Percentiles rank a stretch among this genome's conserved stretches.
Evolutionary conservation across 192 early-diverging fungal species (phyloP).

Genomic region (Umbelopsis ramanniana): DNA sequence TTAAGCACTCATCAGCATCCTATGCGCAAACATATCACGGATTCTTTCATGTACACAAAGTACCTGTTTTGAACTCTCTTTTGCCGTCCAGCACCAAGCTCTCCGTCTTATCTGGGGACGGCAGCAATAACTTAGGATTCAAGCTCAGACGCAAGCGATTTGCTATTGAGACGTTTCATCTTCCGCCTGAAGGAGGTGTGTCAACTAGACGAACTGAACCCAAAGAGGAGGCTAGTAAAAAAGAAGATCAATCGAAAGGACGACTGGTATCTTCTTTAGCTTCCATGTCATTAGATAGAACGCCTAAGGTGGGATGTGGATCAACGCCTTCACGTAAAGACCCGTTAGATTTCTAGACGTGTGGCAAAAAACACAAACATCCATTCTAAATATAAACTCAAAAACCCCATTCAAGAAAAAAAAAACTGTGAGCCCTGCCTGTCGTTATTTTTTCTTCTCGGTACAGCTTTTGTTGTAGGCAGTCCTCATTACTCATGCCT

Average conservation of each 20-base stretch:
- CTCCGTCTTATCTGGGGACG: constrained; percentile 64
- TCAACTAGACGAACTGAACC: constrained; percentile 56
- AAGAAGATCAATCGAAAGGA: constrained; percentile 8
- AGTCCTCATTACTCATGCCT: background rate
- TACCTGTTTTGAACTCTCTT: constrained; percentile 78
- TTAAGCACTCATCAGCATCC: constrained; percentile 53
- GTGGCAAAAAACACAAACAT: background rate
- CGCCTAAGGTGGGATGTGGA: constrained; percentile 47
- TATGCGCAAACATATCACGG: constrained; percentile 85
- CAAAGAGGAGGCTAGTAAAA: constrained; percentile 14
- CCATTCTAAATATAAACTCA: background rate
- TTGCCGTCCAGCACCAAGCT: constrained; percentile 71
- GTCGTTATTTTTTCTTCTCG: background rate
- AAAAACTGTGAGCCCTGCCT: background rate
- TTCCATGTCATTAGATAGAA: constrained; percentile 17
- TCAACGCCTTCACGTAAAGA: constrained; percentile 47
- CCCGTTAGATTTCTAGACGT: constrained; percentile 50
- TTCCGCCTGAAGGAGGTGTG: constrained; percentile 93
- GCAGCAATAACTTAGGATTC: constrained; percentile 82
- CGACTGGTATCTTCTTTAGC: constrained; percentile 19
- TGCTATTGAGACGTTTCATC: constrained; percentile 87
- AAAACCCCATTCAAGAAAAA: background rate
- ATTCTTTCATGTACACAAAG: constrained; percentile 83
- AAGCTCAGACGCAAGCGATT: constrained; percentile 89
- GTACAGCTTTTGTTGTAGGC: background rate